Percentiles rank a stretch among this genome's conserved stretches.
phyloP scores from a whole-genome alignment of 2,329 filamentous ascomycete species.

The Thelonectria blattea region DNA sequence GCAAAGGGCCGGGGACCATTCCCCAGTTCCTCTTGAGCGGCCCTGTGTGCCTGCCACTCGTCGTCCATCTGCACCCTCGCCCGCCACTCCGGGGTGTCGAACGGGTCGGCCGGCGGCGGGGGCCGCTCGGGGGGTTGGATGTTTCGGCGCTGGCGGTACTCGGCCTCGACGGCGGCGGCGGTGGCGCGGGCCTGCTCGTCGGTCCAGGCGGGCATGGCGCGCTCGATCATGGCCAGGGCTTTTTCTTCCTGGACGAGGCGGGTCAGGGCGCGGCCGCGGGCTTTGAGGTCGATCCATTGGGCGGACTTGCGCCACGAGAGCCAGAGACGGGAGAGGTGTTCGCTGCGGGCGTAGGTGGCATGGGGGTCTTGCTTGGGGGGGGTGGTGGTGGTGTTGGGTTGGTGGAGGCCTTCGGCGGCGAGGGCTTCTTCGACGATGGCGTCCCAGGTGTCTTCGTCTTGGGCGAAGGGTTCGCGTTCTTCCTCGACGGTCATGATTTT shows the following conservation, averaged over 20 bases:
- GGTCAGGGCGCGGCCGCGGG: constrained; percentile 49
- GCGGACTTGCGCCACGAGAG: constrained; percentile 39
- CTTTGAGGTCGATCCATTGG: constrained; percentile 48
- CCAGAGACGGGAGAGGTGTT: constrained; percentile 43
- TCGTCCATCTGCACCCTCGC: not conserved
- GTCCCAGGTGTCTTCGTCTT: constrained; percentile 59
- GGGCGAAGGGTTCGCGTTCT: constrained; percentile 39
- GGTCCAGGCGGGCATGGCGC: not conserved
- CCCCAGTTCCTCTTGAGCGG: too few relatives aligned
- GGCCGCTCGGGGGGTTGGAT: not conserved
- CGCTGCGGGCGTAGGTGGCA: constrained; percentile 40
- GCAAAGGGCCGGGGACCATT: too few relatives aligned
- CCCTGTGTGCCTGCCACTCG: not conserved
- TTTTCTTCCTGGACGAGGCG: constrained; percentile 50
- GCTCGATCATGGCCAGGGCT: constrained; percentile 35
- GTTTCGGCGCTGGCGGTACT: not conserved
- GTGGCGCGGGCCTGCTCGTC: not conserved
- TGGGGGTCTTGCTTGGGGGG: not conserved
- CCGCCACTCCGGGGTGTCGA: not conserved
- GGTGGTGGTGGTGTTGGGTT: constrained; percentile 3
- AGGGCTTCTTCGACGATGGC: constrained; percentile 40
- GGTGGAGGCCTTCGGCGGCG: constrained; percentile 20
- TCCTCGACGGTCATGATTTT: constrained; percentile 48
- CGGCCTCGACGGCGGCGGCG: not conserved
- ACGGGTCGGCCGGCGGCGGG: not conserved